Evolutionary conservation across 208 protist species (phyloP).

Genomic region (Leishmania guyanensis): DNA sequence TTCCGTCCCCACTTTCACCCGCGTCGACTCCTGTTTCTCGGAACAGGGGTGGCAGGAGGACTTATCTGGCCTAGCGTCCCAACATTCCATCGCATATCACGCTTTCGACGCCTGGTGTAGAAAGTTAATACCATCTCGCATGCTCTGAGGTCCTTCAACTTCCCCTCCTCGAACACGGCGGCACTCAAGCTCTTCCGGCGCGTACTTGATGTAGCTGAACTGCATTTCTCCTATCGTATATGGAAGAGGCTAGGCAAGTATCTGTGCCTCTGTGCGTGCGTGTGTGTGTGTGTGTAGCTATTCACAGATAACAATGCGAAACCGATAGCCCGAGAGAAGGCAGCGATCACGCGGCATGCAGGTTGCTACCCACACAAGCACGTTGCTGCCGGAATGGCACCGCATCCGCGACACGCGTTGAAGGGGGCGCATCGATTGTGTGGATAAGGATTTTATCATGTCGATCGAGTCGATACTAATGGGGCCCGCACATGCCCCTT

Average conservation of each 20-base stretch:
- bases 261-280: not conserved
- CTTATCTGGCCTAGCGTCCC: not conserved
- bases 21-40: not conserved
- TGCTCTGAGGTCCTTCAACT: not conserved
- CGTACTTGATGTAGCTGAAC: not conserved
- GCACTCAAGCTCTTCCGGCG: not conserved
- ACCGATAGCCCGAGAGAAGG: not conserved
- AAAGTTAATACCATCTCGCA: not conserved
- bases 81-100: not conserved
- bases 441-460: not conserved
- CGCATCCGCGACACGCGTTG: not conserved
- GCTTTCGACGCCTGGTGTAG: not conserved
- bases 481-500: not conserved
- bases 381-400: not conserved
- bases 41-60: not conserved
- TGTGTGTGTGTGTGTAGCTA: not conserved
- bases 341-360: not conserved
- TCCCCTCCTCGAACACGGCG: not conserved
- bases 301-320: slow-evolving; percentile 1
- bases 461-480: not conserved
- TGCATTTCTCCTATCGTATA: not conserved
- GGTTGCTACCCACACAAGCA: not conserved
- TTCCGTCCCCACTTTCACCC: not conserved
- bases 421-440: not conserved
- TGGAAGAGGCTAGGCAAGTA: not conserved